A percentile compares a stretch with the other conserved stretches of the same genome.
These are phyloP conservation scores for Boechera retrofracta DNA, from an alignment of 345 rosid species.

Conservation along the genomic window DNA sequence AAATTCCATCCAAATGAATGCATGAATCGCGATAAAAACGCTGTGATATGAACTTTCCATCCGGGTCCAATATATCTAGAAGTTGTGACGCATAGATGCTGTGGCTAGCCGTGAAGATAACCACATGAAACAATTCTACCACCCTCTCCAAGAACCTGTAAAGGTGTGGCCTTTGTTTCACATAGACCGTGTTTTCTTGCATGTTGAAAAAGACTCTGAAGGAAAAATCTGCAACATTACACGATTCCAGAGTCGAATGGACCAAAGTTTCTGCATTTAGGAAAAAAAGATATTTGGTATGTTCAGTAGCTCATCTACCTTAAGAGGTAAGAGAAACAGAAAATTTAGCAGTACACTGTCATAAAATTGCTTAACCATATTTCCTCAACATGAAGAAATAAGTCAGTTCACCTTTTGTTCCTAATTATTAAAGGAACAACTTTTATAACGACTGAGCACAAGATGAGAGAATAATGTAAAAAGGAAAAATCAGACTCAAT, in stretches of 20 bases:
- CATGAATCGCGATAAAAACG: slow-evolving; percentile 89
- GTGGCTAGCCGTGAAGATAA: slow-evolving; percentile 94
- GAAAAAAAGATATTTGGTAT: background rate
- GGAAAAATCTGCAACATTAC: slow-evolving; percentile 81
- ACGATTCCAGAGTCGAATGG: slow-evolving; percentile 82
- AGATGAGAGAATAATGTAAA: background rate
- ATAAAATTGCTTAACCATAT: background rate
- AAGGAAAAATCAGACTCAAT: background rate
- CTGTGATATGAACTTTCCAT: slow-evolving; percentile 71
- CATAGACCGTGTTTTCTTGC: slow-evolving; percentile 88
- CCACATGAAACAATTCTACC: slow-evolving; percentile 83
- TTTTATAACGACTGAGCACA: slow-evolving; percentile 4
- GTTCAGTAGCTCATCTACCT: background rate
- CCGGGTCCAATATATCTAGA: slow-evolving; percentile 81
- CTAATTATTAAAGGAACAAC: background rate
- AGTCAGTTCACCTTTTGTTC: background rate
- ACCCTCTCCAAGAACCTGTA: slow-evolving; percentile 81
- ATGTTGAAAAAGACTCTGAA: slow-evolving; percentile 83
- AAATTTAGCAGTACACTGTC: background rate
- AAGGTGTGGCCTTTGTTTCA: slow-evolving; percentile 86
- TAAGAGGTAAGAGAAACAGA: slow-evolving; percentile 7
- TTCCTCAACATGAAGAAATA: background rate
- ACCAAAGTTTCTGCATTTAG: slow-evolving; percentile 83
- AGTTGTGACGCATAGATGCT: slow-evolving; percentile 89
- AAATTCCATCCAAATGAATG: slow-evolving; percentile 81